Evolutionary conservation across 768 basidiomycete species (phyloP), one percentile per base, ranked within the genome.

Genomic region (Russula compacta): DNA sequence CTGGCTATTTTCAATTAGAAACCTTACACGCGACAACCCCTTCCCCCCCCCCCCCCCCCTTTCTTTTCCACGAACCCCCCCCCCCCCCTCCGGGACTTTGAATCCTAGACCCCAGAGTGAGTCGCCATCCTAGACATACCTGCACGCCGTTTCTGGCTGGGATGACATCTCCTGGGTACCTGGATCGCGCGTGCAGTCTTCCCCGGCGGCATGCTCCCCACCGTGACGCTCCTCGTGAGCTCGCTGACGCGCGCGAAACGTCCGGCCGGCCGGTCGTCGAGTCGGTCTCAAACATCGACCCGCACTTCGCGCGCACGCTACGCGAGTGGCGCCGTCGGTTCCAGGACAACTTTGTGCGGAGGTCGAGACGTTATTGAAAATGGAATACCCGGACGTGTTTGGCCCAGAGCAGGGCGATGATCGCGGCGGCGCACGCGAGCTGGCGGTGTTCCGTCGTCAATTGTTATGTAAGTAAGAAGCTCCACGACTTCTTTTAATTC

Each of bases 241-340:
- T 56, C 59, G 42, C 47, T 67, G 14, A 47, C 42, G 5, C 43
- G 43, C 19, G 59, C 62, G 32, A n/a, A n/a, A 54, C 64, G 11
- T 46, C 46, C 21, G 66, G 66, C 17, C 44, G 36, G 4, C 54
- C 65, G 6, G 32, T 56, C 35, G 21, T 66, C 29, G 65, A 64
- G 3, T 58, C 61, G 29, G 55, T 66, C 42, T 53, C 51, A 32
- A 61, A 66, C 21, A 56, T 65, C 15, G 61, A 55, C 1, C 83
- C 83, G 33, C 83, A 89, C 69, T 90, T 89, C 69, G 83, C 87
- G 8, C 83, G 87, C n/a, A 89, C 89, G 14, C 76, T 91, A 7
- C 79, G 88, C 21, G 87, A 89, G 73, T 91, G 89, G 89, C 75
- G 83, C 12, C 69, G 73, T 29, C 76, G 84, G 8, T 90, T 90